A percentile compares a stretch with the other conserved stretches of the same genome.
These are phyloP conservation scores for Microbotryum scabiosae DNA, from an alignment of 1,284 basidiomycete genomes.

Conservation along the genomic window DNA sequence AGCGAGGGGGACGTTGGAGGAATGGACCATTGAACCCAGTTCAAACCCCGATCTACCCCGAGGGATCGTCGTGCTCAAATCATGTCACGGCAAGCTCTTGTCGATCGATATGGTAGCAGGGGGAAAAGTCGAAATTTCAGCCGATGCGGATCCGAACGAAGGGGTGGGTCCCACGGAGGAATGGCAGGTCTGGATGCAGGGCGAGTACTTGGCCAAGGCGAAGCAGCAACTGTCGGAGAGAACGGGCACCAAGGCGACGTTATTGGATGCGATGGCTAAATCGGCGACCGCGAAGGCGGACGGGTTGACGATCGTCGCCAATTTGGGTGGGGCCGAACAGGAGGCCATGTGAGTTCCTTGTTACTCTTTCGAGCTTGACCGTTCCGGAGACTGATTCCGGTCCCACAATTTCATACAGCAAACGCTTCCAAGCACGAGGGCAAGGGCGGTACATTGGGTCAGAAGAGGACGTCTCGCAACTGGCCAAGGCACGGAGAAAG, in stretches of 20 bases:
- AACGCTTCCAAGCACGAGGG: slow-evolving; percentile 76
- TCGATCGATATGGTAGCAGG: slow-evolving; percentile 73
- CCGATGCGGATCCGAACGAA: slow-evolving; percentile 57
- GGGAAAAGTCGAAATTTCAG: slow-evolving; percentile 61
- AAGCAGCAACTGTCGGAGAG: slow-evolving; percentile 68
- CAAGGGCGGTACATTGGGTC: slow-evolving; percentile 64
- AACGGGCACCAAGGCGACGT: slow-evolving; percentile 51
- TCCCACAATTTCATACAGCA: slow-evolving; percentile 45
- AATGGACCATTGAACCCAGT: slow-evolving; percentile 57
- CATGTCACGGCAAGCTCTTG: slow-evolving; percentile 71
- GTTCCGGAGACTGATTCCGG: not conserved
- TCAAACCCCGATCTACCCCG: slow-evolving; percentile 35
- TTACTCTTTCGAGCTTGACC: not conserved
- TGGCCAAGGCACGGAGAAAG: slow-evolving; percentile 61
- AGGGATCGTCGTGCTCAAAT: slow-evolving; percentile 45
- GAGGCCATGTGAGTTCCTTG: slow-evolving; percentile 39
- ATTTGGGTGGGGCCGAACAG: slow-evolving; percentile 37
- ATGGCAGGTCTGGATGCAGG: slow-evolving; percentile 82
- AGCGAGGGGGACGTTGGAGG: slow-evolving; percentile 75
- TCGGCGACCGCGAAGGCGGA: not conserved
- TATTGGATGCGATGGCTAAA: slow-evolving; percentile 47
- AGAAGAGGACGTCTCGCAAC: slow-evolving; percentile 60
- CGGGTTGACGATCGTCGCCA: slow-evolving; percentile 47
- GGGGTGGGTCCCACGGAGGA: slow-evolving; percentile 64
- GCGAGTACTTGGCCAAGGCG: slow-evolving; percentile 79